phyloP scores from a whole-genome alignment of 2,329 filamentous ascomycete species.

The Botrytis hyacinthi region DNA sequence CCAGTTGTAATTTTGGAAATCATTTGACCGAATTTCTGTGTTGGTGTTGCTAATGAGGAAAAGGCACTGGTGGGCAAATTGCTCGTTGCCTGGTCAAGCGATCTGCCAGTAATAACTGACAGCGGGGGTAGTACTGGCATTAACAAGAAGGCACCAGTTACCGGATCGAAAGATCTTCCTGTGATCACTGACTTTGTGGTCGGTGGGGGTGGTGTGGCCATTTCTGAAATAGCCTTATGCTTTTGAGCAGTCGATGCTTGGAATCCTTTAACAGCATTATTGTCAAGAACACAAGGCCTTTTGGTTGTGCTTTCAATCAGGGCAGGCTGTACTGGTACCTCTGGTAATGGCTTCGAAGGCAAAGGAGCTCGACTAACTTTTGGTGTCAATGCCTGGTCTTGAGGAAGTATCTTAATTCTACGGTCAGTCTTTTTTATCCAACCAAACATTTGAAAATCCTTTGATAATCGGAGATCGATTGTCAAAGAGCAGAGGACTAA shows the following conservation, averaged over 20 bases:
- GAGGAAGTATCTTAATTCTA: background rate
- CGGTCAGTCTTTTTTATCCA: background rate
- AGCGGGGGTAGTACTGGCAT: background rate
- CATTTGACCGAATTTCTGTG: background rate
- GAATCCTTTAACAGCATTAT: background rate
- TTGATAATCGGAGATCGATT: background rate
- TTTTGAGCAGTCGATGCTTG: background rate
- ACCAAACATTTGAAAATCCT: background rate
- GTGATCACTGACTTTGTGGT: background rate
- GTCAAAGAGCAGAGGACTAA: background rate
- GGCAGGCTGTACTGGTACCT: background rate
- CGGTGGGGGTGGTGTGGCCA: background rate
- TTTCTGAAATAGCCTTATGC: background rate
- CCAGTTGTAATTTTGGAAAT: background rate
- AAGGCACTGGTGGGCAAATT: background rate
- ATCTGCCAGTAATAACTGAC: background rate
- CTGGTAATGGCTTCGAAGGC: background rate
- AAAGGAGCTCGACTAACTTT: background rate
- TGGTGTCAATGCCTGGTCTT: background rate
- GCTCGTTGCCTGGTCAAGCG: background rate
- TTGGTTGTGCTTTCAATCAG: background rate
- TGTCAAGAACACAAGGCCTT: background rate
- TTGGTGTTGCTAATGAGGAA: background rate
- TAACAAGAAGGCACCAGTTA: background rate
- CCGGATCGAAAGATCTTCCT: background rate